Conservation (phyloP, 768 basidiomycete species). For the Rhodosporidiobolus sp. region DNA sequence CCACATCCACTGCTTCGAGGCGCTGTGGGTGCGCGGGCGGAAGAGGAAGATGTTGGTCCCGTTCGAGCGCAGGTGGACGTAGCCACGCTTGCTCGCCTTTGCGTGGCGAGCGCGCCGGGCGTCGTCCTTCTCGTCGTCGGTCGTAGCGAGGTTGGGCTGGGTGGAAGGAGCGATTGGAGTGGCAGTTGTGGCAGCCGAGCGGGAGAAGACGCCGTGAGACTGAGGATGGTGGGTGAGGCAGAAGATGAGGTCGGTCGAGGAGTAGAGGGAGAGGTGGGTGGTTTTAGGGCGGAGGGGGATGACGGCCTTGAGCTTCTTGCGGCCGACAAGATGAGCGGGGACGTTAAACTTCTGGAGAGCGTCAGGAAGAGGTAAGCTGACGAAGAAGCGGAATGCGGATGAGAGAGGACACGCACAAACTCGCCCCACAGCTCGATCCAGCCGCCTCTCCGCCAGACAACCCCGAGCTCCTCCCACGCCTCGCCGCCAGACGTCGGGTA, state of each 20-base stretch:
- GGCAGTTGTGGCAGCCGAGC: conserved; percentile 46
- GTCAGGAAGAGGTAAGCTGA: conserved; percentile 25
- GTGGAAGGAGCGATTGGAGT: background rate
- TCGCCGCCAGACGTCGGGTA: conserved; percentile 52
- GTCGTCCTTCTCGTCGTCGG: conserved; percentile 43
- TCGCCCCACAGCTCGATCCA: conserved; percentile 79
- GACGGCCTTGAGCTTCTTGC: conserved; percentile 73
- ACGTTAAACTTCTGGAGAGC: conserved; percentile 54
- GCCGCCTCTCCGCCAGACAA: conserved; percentile 74
- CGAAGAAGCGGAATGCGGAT: background rate
- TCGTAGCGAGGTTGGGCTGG: conserved; percentile 21
- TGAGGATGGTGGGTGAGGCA: conserved; percentile 53
- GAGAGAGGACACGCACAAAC: conserved; percentile 58
- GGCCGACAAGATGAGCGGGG: conserved; percentile 64
- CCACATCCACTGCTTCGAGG: conserved; percentile 88
- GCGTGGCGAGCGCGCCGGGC: conserved; percentile 15
- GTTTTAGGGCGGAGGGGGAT: conserved; percentile 65
- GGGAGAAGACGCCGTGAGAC: conserved; percentile 56
- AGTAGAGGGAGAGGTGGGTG: conserved; percentile 79
- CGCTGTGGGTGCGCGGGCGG: conserved; percentile 70
- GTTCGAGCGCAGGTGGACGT: conserved; percentile 56
- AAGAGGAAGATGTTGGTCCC: conserved; percentile 86
- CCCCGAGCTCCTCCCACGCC: conserved; percentile 76
- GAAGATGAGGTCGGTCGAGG: conserved; percentile 79
- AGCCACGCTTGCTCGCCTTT: conserved; percentile 50